A percentile compares a stretch with the other conserved stretches of the same genome.
Evolutionary conservation across 768 basidiomycete genomes (phyloP).

Genomic region (Mycena galericulata): DNA sequence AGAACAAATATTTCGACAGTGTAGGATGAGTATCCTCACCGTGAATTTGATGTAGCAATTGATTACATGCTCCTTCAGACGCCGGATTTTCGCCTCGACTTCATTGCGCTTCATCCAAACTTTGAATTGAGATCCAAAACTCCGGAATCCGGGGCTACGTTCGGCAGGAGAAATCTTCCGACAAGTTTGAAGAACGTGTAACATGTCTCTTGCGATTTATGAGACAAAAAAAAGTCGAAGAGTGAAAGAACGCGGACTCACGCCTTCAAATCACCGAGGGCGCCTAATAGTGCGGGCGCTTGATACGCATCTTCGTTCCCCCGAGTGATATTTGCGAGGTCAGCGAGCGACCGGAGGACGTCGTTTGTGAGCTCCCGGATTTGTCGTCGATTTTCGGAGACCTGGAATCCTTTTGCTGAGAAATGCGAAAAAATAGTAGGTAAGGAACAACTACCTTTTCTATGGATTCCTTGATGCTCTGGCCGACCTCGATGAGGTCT

Average conservation of each 20-base stretch:
- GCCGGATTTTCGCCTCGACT: constrained; percentile 16
- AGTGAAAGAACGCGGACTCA: background rate
- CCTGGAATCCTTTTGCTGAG: background rate
- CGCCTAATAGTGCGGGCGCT: constrained; percentile 8
- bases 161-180: constrained; percentile 3
- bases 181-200: background rate
- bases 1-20: background rate
- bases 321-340: constrained; percentile 2
- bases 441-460: background rate
- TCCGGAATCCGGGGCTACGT: background rate
- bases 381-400: constrained; percentile 18
- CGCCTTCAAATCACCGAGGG: constrained; percentile 14
- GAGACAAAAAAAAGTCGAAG: background rate
- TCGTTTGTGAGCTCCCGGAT: constrained; percentile 17
- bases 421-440: no score
- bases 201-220: constrained; percentile 10
- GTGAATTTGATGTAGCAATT: constrained; percentile 24
- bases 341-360: background rate
- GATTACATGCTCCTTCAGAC: constrained; percentile 27
- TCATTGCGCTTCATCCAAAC: constrained; percentile 30
- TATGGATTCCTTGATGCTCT: constrained; percentile 4
- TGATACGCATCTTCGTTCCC: background rate
- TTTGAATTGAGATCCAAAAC: constrained; percentile 11
- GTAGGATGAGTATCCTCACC: background rate
- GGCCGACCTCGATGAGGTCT: constrained; percentile 3